Evolutionary conservation across 495 filamentous ascomycete species (phyloP).

Genomic region (Aspergillus wentii): DNA sequence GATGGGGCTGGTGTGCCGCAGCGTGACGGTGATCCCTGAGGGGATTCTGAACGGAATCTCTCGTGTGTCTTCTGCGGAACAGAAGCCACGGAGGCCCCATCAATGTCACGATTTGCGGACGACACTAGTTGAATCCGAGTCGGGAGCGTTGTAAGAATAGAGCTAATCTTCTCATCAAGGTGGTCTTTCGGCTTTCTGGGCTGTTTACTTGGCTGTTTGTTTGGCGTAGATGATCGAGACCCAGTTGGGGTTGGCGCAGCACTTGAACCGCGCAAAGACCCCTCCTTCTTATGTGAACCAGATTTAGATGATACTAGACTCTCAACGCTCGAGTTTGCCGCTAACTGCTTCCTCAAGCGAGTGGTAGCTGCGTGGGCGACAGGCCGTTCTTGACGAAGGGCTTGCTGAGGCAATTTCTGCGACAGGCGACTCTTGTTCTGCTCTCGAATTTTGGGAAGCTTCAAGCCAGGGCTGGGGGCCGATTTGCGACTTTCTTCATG

Average conservation of each 20-base stretch:
- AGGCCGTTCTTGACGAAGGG: constrained; percentile 10
- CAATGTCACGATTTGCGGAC: constrained; percentile 25
- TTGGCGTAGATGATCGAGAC: constrained; percentile 29
- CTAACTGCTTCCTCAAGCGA: constrained; percentile 27
- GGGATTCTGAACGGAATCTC: constrained; percentile 31
- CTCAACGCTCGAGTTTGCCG: constrained; percentile 34
- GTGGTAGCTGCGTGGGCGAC: constrained; percentile 19
- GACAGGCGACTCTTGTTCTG: constrained; percentile 10
- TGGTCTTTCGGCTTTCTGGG: constrained; percentile 55
- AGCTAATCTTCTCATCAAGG: constrained; percentile 79
- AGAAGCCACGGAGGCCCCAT: constrained; percentile 29
- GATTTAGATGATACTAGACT: too few species aligned
- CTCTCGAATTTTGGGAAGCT: constrained; percentile 10
- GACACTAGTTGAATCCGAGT: constrained; percentile 71
- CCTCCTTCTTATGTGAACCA: constrained; percentile 23
- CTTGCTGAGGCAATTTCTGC: constrained; percentile 11
- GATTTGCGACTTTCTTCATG: constrained; percentile 19
- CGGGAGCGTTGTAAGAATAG: constrained; percentile 76
- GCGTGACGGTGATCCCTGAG: constrained; percentile 28
- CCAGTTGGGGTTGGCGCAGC: constrained; percentile 9
- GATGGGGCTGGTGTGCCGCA: constrained; percentile 58
- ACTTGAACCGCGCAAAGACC: constrained; percentile 8
- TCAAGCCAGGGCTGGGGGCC: constrained; percentile 3
- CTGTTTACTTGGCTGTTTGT: constrained; percentile 31
- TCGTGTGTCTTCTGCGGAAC: constrained; percentile 32